A percentile compares a stretch with the other conserved stretches of the same genome.
These are phyloP conservation scores for Saturnispora zaruensis DNA, from an alignment of 805 yeast species.

Conservation along the genomic window DNA sequence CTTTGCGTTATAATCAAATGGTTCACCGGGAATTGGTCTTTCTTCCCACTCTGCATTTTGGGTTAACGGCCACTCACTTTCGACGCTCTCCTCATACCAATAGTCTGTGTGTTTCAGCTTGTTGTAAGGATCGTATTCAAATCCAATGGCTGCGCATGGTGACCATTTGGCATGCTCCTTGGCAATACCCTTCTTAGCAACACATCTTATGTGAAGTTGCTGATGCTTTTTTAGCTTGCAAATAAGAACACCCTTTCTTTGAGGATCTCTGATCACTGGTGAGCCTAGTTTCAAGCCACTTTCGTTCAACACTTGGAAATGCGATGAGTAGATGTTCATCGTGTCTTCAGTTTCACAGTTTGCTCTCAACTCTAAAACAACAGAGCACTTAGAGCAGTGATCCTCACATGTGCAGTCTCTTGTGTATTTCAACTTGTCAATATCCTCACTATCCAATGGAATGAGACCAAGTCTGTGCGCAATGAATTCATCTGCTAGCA, in stretches of 20 bases:
- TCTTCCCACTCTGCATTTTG: constrained; percentile 94
- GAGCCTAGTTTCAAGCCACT: constrained; percentile 48
- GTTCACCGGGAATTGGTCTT: constrained; percentile 80
- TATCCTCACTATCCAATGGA: constrained; percentile 78
- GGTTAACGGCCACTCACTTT: constrained; percentile 87
- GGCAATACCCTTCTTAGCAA: constrained; percentile 95
- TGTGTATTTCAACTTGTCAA: constrained; percentile 76
- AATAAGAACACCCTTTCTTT: constrained; percentile 76
- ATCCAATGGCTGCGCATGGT: constrained; percentile 91
- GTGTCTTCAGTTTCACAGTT: constrained; percentile 76
- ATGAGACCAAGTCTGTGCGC: constrained; percentile 90
- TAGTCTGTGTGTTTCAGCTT: constrained; percentile 90
- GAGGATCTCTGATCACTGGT: constrained; percentile 77
- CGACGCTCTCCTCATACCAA: constrained; percentile 90
- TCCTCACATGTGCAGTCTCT: constrained; percentile 98
- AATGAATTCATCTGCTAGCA: constrained; percentile 92
- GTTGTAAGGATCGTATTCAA: constrained; percentile 99
- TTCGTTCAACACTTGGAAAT: constrained; percentile 38
- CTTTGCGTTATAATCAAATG: constrained; percentile 74
- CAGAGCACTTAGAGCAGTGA: constrained; percentile 93
- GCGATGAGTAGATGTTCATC: constrained; percentile 84
- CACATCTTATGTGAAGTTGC: constrained; percentile 79
- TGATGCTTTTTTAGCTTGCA: constrained; percentile 90
- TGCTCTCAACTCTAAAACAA: constrained; percentile 79
- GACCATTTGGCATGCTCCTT: constrained; percentile 99